Evolutionary conservation across 1,139 yeast genomes (phyloP).

Genomic region (Candida sojae): DNA sequence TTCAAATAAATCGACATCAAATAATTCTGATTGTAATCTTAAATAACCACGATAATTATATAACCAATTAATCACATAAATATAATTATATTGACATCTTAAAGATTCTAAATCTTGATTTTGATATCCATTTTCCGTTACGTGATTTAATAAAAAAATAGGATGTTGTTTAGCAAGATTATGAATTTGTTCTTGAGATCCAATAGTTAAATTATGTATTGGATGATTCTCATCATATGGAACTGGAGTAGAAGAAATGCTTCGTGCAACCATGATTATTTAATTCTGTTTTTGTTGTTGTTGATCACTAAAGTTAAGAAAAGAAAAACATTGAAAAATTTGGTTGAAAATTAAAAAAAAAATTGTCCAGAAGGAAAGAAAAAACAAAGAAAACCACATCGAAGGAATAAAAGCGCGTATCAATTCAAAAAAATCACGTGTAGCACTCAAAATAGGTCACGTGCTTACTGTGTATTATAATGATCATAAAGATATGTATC

Average conservation of each 20-base stretch:
- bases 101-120: constrained; percentile 14
- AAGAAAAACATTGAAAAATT: background rate
- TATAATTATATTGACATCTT: constrained; percentile 35
- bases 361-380: background rate
- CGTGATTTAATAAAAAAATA: constrained; percentile 26
- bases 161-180: constrained; percentile 31
- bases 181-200: constrained; percentile 28
- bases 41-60: constrained; percentile 46
- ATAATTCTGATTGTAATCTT: constrained; percentile 45
- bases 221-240: constrained; percentile 21
- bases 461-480: too few species aligned
- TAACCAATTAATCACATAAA: constrained; percentile 54
- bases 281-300: background rate
- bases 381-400: background rate
- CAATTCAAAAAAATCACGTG: too few species aligned
- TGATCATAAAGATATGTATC: too few species aligned
- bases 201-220: constrained; percentile 22
- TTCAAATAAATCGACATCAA: constrained; percentile 57
- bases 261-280: constrained; percentile 5
- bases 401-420: background rate
- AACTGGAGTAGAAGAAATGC: constrained; percentile 9
- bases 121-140: constrained; percentile 8
- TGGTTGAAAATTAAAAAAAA: background rate
- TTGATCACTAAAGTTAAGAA: background rate
- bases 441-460: too few species aligned